Evolutionary conservation across 352 stramenopile species (phyloP), one percentile per base, ranked within the genome.

Genomic region (Phytopythium sindhum): DNA sequence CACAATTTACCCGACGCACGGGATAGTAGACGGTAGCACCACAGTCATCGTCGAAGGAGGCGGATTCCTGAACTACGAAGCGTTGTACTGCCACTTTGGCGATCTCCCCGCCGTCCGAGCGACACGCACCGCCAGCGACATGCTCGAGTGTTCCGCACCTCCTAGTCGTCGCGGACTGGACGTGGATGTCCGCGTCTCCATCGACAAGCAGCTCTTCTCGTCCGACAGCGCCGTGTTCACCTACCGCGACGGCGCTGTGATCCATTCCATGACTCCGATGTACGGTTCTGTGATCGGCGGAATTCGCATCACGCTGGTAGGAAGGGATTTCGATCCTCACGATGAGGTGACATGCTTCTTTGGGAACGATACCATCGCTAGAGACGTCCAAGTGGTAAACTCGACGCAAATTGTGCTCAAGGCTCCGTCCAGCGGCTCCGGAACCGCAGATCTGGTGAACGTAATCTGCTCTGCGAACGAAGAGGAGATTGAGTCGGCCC

Each of bases 201-300:
- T 78, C 26, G 41, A 63, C 23, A 21, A 58, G 4, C 67, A 31
- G 21, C 62, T 78, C 17, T 75, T 53, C 62, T 81, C 64, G 7
- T 45, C 39, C 1, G 26, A 67, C 15, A 68, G 2, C 11, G 23
- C 57, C 4, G 21, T 53, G 1, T 79, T 68, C 65, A 33, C 67
- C 7, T 79, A 79, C 35, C 63, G 64, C 5, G 72, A 77, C 24
- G 60, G 57, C 19, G 60, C 72, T 44, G 35, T 63, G 24, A 57
- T 79, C 42, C 12, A 15, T 5, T 31, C 37, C 11, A 65, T 79
- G 0, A 55, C 50, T 23, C 77, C 74, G 26, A 53, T 42, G 0
- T 70, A 72, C n/a, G 77, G 77, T 4, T 59, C 61, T 35, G 63
- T 81, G 1, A 52, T 76, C 58, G 75, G 77, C 37, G 66, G 66